These are phyloP conservation scores for Nymphaea colorata DNA, from an alignment of 164 flowering plant genomes.

Conservation along the genomic window DNA sequence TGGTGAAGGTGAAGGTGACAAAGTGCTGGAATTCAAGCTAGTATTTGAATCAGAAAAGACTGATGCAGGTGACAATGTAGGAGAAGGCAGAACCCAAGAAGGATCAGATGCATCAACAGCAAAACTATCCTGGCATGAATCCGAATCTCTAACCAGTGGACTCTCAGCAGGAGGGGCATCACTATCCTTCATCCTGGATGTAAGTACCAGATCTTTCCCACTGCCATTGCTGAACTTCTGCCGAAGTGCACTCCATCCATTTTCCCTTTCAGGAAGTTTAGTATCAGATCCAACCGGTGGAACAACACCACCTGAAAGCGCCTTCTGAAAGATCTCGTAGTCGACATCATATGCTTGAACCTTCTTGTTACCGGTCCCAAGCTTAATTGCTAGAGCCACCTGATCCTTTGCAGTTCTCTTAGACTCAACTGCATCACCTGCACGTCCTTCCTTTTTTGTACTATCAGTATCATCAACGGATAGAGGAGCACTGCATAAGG, in stretches of 20 bases:
- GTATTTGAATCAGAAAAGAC: conserved; percentile 26
- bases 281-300: conserved; percentile 54
- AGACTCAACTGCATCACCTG: neutral
- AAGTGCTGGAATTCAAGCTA: conserved; percentile 35
- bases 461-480: conserved; percentile 14
- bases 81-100: conserved; percentile 17
- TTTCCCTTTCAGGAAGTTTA: conserved; percentile 54
- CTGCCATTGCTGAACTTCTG: conserved; percentile 38
- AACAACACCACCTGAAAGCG: conserved; percentile 61
- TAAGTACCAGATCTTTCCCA: conserved; percentile 40
- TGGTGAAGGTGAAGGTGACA: conserved; percentile 56
- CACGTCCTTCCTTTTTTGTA: neutral
- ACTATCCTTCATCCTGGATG: conserved; percentile 22
- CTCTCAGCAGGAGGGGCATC: conserved; percentile 9
- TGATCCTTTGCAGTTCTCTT: conserved; percentile 2
- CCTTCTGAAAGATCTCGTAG: conserved; percentile 55
- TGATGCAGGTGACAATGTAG: conserved; percentile 39
- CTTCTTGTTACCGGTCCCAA: conserved; percentile 26
- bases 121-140: conserved; percentile 16
- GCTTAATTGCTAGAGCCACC: conserved; percentile 3
- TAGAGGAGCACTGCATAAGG: conserved; percentile 23
- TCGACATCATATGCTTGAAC: conserved; percentile 53
- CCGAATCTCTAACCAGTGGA: conserved; percentile 2
- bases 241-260: conserved; percentile 58
- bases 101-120: conserved; percentile 11